A percentile compares a stretch with the other conserved stretches of the same genome.
phyloP scores from a whole-genome alignment of 805 yeast species.

The Wickerhamiella azyma region DNA sequence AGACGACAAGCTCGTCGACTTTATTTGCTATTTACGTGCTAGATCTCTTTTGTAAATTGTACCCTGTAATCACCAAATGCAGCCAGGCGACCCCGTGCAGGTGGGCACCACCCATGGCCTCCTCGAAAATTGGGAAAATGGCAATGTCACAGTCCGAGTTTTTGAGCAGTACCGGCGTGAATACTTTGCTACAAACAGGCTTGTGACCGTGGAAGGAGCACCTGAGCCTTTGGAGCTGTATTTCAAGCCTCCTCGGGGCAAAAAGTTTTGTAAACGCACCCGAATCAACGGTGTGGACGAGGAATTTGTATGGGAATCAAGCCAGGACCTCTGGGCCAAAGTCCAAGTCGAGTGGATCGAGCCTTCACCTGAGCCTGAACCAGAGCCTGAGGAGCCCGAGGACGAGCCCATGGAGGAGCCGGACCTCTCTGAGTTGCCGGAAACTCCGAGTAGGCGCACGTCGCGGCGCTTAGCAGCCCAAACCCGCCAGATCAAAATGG shows the following conservation, averaged over 20 bases:
- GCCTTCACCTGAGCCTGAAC: not conserved
- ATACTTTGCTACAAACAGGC: not conserved
- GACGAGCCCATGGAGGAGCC: not conserved
- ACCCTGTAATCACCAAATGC: not conserved
- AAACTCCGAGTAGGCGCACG: not conserved
- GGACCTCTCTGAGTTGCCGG: not conserved
- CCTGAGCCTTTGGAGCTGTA: not conserved
- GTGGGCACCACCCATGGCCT: not conserved
- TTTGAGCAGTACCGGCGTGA: not conserved
- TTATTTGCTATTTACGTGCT: conserved; percentile 19
- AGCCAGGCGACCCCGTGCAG: not conserved
- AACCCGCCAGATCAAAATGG: not conserved
- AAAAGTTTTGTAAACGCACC: not conserved
- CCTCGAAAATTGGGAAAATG: not conserved
- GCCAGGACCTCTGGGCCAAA: not conserved
- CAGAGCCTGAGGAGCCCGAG: not conserved
- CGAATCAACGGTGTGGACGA: not conserved
- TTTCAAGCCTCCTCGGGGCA: not conserved
- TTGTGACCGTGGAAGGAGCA: not conserved
- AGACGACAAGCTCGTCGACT: conserved; percentile 23
- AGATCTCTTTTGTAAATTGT: not conserved
- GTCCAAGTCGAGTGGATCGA: not conserved
- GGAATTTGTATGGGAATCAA: not conserved
- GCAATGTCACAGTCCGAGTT: not conserved
- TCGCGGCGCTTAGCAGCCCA: not conserved